These are phyloP conservation scores for Sugiyamaella smithiae DNA, from an alignment of 805 yeast genomes.

Conservation along the genomic window DNA sequence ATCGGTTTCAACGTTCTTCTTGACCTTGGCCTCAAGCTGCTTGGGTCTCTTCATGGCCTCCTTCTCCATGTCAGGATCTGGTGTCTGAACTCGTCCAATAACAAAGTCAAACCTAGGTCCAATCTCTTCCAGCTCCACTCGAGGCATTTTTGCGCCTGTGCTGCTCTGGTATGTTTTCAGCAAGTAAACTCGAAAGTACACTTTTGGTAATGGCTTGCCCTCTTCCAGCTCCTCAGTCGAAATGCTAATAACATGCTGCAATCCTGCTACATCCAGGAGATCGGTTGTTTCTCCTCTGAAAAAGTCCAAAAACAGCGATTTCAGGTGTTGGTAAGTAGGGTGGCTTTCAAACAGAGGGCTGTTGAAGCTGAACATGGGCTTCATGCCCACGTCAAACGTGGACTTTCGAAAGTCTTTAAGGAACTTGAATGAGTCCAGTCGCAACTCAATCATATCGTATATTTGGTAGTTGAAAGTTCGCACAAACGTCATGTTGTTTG, in stretches of 20 bases:
- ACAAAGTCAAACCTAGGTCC: conserved; percentile 95
- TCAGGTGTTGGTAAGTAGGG: conserved; percentile 79
- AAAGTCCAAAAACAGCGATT: conserved; percentile 86
- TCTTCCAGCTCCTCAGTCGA: conserved; percentile 76
- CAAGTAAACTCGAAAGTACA: conserved; percentile 88
- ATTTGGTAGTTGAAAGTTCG: conserved; percentile 88
- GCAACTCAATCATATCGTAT: conserved; percentile 91
- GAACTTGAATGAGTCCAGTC: conserved; percentile 65
- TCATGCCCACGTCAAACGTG: conserved; percentile 84
- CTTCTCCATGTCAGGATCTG: conserved; percentile 84
- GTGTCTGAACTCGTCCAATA: conserved; percentile 78
- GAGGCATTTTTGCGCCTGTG: conserved; percentile 78
- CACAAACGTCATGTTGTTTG: conserved; percentile 81
- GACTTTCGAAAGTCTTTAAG: conserved; percentile 74
- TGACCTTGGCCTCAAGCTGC: conserved; percentile 74
- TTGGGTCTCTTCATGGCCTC: conserved; percentile 81
- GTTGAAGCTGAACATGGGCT: conserved; percentile 91
- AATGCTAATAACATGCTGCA: conserved; percentile 84
- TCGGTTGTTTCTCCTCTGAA: conserved; percentile 78
- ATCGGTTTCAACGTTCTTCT: conserved; percentile 88
- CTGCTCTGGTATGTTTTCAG: conserved; percentile 70
- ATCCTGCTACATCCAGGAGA: conserved; percentile 88
- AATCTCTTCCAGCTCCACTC: conserved; percentile 90
- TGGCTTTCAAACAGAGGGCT: conserved; percentile 89
- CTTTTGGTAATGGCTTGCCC: conserved; percentile 66